Base-by-base conservation (phyloP, 345 rosid genomes). In the Mangifera indica region DNA sequence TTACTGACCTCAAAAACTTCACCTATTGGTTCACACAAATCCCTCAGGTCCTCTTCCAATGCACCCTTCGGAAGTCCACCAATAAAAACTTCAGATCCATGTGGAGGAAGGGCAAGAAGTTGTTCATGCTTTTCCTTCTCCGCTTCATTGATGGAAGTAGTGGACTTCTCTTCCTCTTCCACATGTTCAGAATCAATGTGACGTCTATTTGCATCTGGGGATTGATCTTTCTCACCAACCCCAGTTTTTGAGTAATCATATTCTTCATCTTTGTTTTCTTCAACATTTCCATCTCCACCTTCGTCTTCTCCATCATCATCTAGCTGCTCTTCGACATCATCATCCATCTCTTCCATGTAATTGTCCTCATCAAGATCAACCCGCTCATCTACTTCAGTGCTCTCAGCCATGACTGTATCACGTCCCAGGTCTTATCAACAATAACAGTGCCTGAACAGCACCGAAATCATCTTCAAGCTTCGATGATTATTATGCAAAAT, bases 21-120 rank as follows among this genome's bases (percentile, higher is more conserved):
- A 63, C 97, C 97, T 64, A 88, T 74, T 1, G 83, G 85, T 80
- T 93, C 97, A 81, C 98, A 96, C 7, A 96, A 88, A 71, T 96
- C 97, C 70, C 88, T 85, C 76, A 96, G 71, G 74, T 86, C 95
- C 67, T 93, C 97, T 85, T 96, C 99, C 17, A 82, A 73, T 37
- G 78, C 83, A 84, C 91, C 98, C 79, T 88, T 87, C 1, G 98
- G 97, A 71, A 96, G 95, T 22, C 99, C 99, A 45, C 99, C 99
- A 55, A 96, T 89, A 77, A 96, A 96, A 81, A 96, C 97, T 79
- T 96, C 98, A 57, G 98, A 86, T 66, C 98, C 99, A 78, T 96
- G 92, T 44, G 99, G 97, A 76, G 99, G 99, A 84, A 89, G 94
- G 29, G 97, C 80, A 66, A 91, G 96, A 77, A 93, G 93, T 34